Evolutionary conservation across 495 filamentous ascomycete genomes (phyloP).

Genomic region (Neurospora pannonica): DNA sequence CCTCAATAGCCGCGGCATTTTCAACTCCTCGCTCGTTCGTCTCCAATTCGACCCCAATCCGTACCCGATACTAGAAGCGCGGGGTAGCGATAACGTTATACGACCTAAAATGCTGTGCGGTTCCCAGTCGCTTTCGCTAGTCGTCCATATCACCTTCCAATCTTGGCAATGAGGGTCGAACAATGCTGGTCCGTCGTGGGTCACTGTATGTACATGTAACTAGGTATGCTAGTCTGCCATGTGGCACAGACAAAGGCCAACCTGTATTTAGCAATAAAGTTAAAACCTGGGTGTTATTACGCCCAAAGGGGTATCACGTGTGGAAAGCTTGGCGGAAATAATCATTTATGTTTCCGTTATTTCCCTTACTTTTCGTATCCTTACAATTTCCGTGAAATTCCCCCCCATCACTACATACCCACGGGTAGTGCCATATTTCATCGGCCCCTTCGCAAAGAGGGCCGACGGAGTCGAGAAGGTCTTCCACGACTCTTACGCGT

Average conservation of each 20-base stretch:
- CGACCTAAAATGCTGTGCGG: not conserved
- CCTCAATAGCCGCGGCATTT: not conserved
- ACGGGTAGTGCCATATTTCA: not conserved
- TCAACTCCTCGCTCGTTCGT: not conserved
- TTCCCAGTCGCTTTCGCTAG: not conserved
- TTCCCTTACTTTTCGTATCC: too few species aligned
- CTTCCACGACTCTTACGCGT: not conserved
- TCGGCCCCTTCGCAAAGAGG: not conserved
- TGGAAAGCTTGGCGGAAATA: too few species aligned
- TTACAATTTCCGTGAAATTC: too few species aligned
- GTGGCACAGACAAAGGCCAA: too few species aligned
- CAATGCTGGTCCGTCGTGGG: not conserved
- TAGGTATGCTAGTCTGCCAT: not conserved
- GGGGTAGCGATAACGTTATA: not conserved
- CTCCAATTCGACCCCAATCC: not conserved
- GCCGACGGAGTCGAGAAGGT: not conserved
- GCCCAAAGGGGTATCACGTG: too few species aligned
- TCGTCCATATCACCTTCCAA: not conserved
- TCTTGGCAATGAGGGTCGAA: not conserved
- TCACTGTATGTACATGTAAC: not conserved
- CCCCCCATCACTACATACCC: too few species aligned
- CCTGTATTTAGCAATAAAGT: too few species aligned
- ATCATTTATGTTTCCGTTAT: too few species aligned
- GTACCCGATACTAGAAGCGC: not conserved
- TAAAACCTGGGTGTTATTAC: too few species aligned